Percentiles rank a stretch among this genome's conserved stretches.
Conservation (phyloP, 139 green algal genomes). For the Chlamydomonas urium region DNA sequence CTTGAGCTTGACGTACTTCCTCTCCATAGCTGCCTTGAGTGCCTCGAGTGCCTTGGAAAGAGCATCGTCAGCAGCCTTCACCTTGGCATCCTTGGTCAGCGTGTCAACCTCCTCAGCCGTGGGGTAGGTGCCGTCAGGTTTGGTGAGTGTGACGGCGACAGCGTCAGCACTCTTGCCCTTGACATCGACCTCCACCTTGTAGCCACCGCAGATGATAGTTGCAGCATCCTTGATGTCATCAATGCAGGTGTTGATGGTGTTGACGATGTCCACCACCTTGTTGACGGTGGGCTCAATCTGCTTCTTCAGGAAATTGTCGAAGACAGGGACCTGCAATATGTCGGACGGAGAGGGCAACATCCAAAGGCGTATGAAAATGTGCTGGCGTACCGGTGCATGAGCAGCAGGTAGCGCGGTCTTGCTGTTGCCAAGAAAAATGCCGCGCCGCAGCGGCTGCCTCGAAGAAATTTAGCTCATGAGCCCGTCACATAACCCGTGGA, state of each 20-base stretch:
- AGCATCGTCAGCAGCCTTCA: slow-evolving; percentile 6
- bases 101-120: slow-evolving; percentile 5
- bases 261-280: slow-evolving; percentile 12
- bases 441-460: not conserved
- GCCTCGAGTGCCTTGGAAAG: slow-evolving; percentile 9
- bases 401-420: not conserved
- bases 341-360: not conserved
- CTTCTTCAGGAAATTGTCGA: slow-evolving; percentile 9
- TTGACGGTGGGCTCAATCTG: slow-evolving; percentile 3
- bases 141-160: not conserved
- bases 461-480: not conserved
- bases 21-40: not conserved
- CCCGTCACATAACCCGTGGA: not conserved
- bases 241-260: slow-evolving; percentile 18
- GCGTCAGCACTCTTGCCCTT: slow-evolving; percentile 12
- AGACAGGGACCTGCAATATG: not conserved
- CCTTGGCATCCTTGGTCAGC: not conserved
- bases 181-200: slow-evolving; percentile 9
- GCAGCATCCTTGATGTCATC: slow-evolving; percentile 15
- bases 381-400: not conserved
- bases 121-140: not conserved
- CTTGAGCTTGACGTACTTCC: not conserved
- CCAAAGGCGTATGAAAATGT: not conserved
- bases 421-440: not conserved
- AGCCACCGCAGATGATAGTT: slow-evolving; percentile 5